A percentile compares a stretch with the other conserved stretches of the same genome.
Conservation (phyloP, 805 yeast species). For the Cyberlindnera bimundalis region DNA sequence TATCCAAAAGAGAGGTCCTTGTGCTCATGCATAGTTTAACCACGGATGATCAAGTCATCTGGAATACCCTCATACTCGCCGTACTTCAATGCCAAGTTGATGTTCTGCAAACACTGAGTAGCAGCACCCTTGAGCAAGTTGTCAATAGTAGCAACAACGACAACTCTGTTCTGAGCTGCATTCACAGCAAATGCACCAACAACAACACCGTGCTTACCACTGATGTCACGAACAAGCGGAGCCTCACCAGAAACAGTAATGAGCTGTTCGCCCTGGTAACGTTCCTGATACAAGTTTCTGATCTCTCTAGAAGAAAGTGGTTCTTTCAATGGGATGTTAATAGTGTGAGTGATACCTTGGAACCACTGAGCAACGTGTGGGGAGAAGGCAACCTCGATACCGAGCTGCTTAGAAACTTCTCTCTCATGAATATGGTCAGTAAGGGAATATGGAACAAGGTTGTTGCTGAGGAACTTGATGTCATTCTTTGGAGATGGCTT, state of each 20-base stretch:
- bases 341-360: slow-evolving; percentile 95
- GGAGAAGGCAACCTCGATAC: slow-evolving; percentile 76
- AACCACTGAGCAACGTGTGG: slow-evolving; percentile 99
- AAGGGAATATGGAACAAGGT: slow-evolving; percentile 89
- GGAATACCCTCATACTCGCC: slow-evolving; percentile 97
- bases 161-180: slow-evolving; percentile 84
- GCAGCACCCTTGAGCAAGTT: slow-evolving; percentile 97
- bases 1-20: no score
- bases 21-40: no score
- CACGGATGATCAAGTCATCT: slow-evolving; percentile 44
- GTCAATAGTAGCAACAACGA: slow-evolving; percentile 92
- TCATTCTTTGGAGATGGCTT: slow-evolving; percentile 98
- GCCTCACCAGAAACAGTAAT: slow-evolving; percentile 87
- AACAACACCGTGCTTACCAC: slow-evolving; percentile 92
- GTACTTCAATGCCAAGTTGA: slow-evolving; percentile 84
- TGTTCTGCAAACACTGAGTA: slow-evolving; percentile 95
- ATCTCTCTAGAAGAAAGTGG: slow-evolving; percentile 75
- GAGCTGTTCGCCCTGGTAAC: slow-evolving; percentile 83
- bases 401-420: slow-evolving; percentile 82
- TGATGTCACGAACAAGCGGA: slow-evolving; percentile 86
- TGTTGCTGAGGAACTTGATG: slow-evolving; percentile 65
- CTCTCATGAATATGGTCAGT: slow-evolving; percentile 97
- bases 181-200: slow-evolving; percentile 96
- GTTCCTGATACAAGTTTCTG: slow-evolving; percentile 80
- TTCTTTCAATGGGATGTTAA: slow-evolving; percentile 79